Evolutionary conservation across 805 yeast species (phyloP).

Genomic region (Barnettozyma siamensis): DNA sequence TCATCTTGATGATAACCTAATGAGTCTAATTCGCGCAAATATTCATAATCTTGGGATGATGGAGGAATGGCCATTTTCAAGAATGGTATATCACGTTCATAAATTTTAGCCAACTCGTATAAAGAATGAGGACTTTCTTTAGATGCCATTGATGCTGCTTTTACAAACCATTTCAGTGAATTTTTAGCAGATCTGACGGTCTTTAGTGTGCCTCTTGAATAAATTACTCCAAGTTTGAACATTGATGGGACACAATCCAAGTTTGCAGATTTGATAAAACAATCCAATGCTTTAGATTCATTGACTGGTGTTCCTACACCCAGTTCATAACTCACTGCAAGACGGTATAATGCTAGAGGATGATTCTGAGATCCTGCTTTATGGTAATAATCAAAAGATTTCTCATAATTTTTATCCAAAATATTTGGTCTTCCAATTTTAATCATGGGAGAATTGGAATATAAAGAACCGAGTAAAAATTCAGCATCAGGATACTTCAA

Average conservation of each 20-base stretch:
- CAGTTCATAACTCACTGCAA: conserved; percentile 66
- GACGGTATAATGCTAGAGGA: conserved; percentile 58
- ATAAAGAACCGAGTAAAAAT: conserved; percentile 56
- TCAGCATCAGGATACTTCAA: conserved; percentile 52
- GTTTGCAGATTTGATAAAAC: conserved; percentile 57
- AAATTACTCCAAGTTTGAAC: conserved; percentile 68
- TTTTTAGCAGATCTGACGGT: conserved; percentile 34
- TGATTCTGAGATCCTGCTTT: conserved; percentile 56
- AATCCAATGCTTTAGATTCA: conserved; percentile 42
- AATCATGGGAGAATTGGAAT: conserved; percentile 45
- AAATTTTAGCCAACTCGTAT: conserved; percentile 51
- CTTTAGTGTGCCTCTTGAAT: conserved; percentile 42
- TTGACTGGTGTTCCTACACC: conserved; percentile 49
- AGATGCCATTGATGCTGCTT: conserved; percentile 41
- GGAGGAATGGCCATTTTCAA: conserved; percentile 2
- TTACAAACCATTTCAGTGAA: conserved; percentile 46
- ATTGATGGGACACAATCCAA: conserved; percentile 58
- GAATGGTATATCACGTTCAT: conserved; percentile 39
- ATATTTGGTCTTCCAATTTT: conserved; percentile 40
- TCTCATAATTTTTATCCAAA: conserved; percentile 48
- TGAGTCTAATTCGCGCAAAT: conserved; percentile 29
- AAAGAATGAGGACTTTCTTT: conserved; percentile 48
- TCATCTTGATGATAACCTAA: conserved; percentile 30
- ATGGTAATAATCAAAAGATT: conserved; percentile 55
- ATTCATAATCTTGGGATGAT: conserved; percentile 24